Evolutionary conservation across 2,329 filamentous ascomycete species (phyloP).

Genomic region (Ploettnerulaceae sp.): DNA sequence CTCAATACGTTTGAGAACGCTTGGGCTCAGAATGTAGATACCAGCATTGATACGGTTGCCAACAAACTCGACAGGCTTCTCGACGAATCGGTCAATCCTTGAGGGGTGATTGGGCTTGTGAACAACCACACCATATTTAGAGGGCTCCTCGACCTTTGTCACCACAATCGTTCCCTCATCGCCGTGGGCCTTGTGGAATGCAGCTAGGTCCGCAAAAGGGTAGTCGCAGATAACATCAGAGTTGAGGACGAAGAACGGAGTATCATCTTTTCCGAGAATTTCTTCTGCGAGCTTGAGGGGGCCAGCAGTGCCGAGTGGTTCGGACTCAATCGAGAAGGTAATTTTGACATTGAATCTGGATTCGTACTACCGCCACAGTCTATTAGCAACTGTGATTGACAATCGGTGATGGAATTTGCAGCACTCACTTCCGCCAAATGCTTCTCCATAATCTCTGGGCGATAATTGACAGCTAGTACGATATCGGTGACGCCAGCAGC

Average conservation of each 20-base stretch:
- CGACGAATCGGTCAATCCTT: slow-evolving; percentile 96
- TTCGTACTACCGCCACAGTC: slow-evolving; percentile 62
- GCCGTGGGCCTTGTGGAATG: slow-evolving; percentile 89
- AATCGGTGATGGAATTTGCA: background rate
- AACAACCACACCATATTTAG: slow-evolving; percentile 97
- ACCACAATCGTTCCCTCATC: slow-evolving; percentile 97
- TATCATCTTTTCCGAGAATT: slow-evolving; percentile 87
- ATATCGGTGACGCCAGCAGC: slow-evolving; percentile 94
- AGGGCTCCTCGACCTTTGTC: slow-evolving; percentile 98
- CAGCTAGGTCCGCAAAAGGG: slow-evolving; percentile 83
- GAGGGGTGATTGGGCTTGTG: slow-evolving; percentile 90
- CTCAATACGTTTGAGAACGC: slow-evolving; percentile 85
- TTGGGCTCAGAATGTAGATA: slow-evolving; percentile 96
- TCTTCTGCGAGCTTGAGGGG: slow-evolving; percentile 93
- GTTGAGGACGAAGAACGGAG: slow-evolving; percentile 97
- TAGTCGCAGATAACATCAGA: slow-evolving; percentile 98
- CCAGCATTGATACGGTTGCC: slow-evolving; percentile 98
- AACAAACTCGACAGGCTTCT: slow-evolving; percentile 98
- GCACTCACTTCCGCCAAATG: slow-evolving; percentile 75
- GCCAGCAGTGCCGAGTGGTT: slow-evolving; percentile 91
- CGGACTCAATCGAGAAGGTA: slow-evolving; percentile 92
- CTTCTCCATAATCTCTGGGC: slow-evolving; percentile 95
- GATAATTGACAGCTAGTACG: slow-evolving; percentile 97
- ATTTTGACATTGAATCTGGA: slow-evolving; percentile 90
- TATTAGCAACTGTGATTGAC: slow-evolving; percentile 15